Percentiles rank a stretch among this genome's conserved stretches.
phyloP scores from a whole-genome alignment of 352 stramenopile genomes.

The Pythium guiyangense region DNA sequence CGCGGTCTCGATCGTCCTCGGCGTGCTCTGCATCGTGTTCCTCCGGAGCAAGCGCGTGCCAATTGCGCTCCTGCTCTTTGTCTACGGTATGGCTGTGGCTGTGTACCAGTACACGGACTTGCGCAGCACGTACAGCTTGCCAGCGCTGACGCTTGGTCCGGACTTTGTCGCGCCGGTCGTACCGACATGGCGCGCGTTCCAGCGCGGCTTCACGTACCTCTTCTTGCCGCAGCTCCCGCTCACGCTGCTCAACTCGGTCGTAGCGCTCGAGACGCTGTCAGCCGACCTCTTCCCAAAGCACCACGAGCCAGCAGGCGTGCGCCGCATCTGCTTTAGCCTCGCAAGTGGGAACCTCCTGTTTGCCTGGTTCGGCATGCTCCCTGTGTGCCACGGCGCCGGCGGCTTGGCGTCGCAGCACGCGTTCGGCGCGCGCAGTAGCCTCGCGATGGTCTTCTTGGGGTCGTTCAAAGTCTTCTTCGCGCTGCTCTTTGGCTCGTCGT shows the following conservation, averaged over 20 bases:
- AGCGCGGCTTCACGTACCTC: conserved; percentile 79
- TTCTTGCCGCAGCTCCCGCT: conserved; percentile 90
- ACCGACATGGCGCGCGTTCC: conserved; percentile 52
- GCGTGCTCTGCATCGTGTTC: conserved; percentile 69
- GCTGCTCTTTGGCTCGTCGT: conserved; percentile 84
- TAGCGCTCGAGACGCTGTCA: conserved; percentile 88
- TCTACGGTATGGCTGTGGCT: conserved; percentile 61
- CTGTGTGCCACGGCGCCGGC: conserved; percentile 91
- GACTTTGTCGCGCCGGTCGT: conserved; percentile 56
- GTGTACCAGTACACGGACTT: conserved; percentile 53
- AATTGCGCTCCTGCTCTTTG: conserved; percentile 58
- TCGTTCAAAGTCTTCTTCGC: conserved; percentile 86
- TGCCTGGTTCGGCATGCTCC: conserved; percentile 88
- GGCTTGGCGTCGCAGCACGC: conserved; percentile 90
- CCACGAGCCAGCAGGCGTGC: conserved; percentile 44
- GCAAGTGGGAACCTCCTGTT: conserved; percentile 81
- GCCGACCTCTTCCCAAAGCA: conserved; percentile 87
- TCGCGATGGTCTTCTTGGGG: conserved; percentile 89
- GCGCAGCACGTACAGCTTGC: conserved; percentile 45
- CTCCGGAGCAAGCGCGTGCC: conserved; percentile 54
- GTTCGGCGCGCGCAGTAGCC: conserved; percentile 88
- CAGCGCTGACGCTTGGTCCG: conserved; percentile 41
- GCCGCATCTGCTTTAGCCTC: conserved; percentile 67
- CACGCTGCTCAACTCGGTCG: conserved; percentile 91
- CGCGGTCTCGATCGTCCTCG: conserved; percentile 61